Evolutionary conservation across 2,329 filamentous ascomycete species (phyloP).

Genomic region (Talaromyces amestolkiae): DNA sequence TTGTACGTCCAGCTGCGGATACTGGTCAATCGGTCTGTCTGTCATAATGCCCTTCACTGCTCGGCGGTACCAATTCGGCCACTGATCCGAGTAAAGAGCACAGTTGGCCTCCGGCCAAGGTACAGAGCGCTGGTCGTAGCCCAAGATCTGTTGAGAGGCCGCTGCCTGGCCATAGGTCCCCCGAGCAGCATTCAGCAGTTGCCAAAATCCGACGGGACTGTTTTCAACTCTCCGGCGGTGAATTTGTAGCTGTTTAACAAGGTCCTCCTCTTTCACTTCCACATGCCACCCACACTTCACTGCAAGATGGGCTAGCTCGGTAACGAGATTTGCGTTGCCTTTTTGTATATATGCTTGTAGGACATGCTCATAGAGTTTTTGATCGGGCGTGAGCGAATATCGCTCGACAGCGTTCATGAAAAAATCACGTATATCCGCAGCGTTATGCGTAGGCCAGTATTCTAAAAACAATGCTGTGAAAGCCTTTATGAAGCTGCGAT

Average conservation of each 20-base stretch:
- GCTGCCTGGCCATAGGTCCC: constrained; percentile 32
- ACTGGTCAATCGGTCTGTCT: constrained; percentile 31
- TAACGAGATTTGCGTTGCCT: constrained; percentile 33
- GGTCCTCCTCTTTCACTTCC: constrained; percentile 29
- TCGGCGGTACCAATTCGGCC: constrained; percentile 32
- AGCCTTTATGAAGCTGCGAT: constrained; percentile 31
- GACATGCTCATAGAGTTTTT: constrained; percentile 41
- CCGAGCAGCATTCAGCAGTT: constrained; percentile 41
- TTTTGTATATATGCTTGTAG: constrained; percentile 41
- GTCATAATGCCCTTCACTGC: constrained; percentile 29
- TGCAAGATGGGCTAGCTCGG: constrained; percentile 32
- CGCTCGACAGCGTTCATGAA: constrained; percentile 35
- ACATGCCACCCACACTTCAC: constrained; percentile 35
- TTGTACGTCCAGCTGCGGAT: constrained; percentile 35
- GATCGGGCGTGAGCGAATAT: constrained; percentile 38
- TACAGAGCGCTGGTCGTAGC: constrained; percentile 34
- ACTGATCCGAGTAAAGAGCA: constrained; percentile 25
- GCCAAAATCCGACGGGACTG: constrained; percentile 39
- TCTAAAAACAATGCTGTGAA: constrained; percentile 45
- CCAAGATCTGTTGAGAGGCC: constrained; percentile 36
- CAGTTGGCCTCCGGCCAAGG: constrained; percentile 28
- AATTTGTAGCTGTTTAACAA: constrained; percentile 34
- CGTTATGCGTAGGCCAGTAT: constrained; percentile 39
- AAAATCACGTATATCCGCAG: constrained; percentile 35
- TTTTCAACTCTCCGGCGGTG: constrained; percentile 36